Base-by-base conservation (phyloP, 2,329 filamentous ascomycete genomes). In the Exophiala calicioides region DNA sequence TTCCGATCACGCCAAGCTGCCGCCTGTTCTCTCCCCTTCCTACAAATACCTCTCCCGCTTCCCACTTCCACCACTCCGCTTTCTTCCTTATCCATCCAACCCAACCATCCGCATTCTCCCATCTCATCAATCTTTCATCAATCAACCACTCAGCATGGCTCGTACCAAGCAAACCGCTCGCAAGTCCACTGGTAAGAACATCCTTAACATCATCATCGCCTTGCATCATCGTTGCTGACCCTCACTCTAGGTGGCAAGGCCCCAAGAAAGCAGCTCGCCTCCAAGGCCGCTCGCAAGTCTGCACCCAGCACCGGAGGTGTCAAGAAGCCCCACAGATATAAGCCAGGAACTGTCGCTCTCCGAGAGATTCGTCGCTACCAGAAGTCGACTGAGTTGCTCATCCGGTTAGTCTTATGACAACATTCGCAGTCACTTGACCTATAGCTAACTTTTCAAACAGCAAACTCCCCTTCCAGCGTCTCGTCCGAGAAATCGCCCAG, bases 301-400 rank as follows among this genome's bases (percentile, higher is more conserved):
- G 91, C 93, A 54, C 93, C 93, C 63, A 95, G 90, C 57, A 97
- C 93, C 72, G 93, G 91, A 66, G 87, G 87, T 84, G 87, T 91
- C 82, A 93, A 93, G 87, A 93, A 93, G 86, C 88, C 88, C 75
- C 87, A 90, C 78, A 81, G 87, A 55, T 81, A 90, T 73, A 90
- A 90, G 86, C 87, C 87, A 68, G 86, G 86, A 77, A 95, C 93
- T 68, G 87, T 95, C 76, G 91, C 91, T 81, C 86, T 97, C 65
- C 88, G 90, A 82, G 93, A 98, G 79, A 98, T 98, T 66, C 86
- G 91, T 80, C 86, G 88, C 68, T 97, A 97, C 80, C 91, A 97
- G 79, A 95, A 95, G 79, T 89, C 86, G 58, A 96, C 91, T 40
- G 90, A 97, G 77, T 84, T 98, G 40, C 78, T 98, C 63, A 90